Evolutionary conservation across 345 rosid genomes (phyloP).

Genomic region (Salix dunnii): DNA sequence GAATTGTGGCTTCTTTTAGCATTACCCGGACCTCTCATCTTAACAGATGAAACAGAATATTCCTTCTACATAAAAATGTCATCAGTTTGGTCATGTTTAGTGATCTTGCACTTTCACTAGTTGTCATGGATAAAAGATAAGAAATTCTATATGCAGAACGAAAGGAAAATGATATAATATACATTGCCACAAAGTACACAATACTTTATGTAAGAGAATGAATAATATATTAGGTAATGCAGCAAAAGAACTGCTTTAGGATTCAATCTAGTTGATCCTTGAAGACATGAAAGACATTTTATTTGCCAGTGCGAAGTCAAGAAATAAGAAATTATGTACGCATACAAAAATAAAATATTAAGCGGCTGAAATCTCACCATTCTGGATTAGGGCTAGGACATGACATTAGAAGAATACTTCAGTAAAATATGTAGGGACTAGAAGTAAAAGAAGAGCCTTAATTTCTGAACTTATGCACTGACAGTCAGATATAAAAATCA

Average conservation of each 20-base stretch:
- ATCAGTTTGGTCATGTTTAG: neutral
- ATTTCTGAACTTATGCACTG: too few species aligned
- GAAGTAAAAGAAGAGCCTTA: too few species aligned
- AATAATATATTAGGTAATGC: neutral
- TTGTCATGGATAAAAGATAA: too few species aligned
- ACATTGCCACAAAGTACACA: too few species aligned
- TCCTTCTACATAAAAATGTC: slow-evolving; percentile 33
- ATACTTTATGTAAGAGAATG: neutral
- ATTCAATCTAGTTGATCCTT: neutral
- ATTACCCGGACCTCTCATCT: slow-evolving; percentile 45
- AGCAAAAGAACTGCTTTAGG: neutral
- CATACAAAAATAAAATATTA: neutral
- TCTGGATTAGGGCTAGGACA: too few species aligned
- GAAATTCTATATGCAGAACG: neutral
- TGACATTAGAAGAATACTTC: too few species aligned
- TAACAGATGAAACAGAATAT: slow-evolving; percentile 56
- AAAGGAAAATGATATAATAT: neutral
- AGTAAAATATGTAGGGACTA: too few species aligned
- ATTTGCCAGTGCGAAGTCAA: neutral
- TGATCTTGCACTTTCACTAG: neutral
- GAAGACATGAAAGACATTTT: neutral
- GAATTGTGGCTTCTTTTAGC: slow-evolving; percentile 39
- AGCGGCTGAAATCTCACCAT: too few species aligned
- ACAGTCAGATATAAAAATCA: too few species aligned
- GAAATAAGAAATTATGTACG: neutral